Percentiles rank a stretch among this genome's conserved stretches.
These are phyloP conservation scores for Lentinula edodes DNA, from an alignment of 768 basidiomycete species.

Conservation along the genomic window DNA sequence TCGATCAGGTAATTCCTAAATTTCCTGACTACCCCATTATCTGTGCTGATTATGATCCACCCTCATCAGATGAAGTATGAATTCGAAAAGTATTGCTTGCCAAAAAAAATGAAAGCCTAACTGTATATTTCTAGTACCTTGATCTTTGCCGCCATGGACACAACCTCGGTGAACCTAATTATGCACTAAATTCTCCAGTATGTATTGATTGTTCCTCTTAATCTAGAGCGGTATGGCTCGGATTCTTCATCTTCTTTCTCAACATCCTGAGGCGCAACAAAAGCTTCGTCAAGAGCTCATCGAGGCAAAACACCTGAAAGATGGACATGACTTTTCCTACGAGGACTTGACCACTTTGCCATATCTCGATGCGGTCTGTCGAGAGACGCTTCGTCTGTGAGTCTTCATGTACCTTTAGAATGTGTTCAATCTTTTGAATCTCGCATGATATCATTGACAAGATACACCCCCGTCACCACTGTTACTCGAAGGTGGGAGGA, in stretches of 20 bases:
- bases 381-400: conserved; percentile 34
- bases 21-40: neutral
- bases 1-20: conserved; percentile 23
- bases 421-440: neutral
- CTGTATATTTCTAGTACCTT: conserved; percentile 21
- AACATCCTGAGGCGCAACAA: conserved; percentile 30
- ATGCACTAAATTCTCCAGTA: neutral
- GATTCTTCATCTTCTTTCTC: conserved; percentile 25
- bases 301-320: conserved; percentile 17
- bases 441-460: conserved; percentile 14
- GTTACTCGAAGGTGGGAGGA: conserved; percentile 17
- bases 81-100: neutral
- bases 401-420: neutral
- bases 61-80: conserved; percentile 3
- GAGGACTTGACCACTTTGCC: conserved; percentile 31
- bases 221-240: conserved; percentile 23
- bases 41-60: neutral
- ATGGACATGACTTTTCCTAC: conserved; percentile 23
- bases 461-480: conserved; percentile 9
- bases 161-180: conserved; percentile 23
- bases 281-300: conserved; percentile 29
- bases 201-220: no score
- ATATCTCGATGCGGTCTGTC: conserved; percentile 34
- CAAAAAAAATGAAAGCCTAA: neutral
- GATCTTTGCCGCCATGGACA: conserved; percentile 37